Percentiles rank a stretch among this genome's conserved stretches.
Evolutionary conservation across 805 yeast genomes (phyloP).

Genomic region (Candida taoyuanica): DNA sequence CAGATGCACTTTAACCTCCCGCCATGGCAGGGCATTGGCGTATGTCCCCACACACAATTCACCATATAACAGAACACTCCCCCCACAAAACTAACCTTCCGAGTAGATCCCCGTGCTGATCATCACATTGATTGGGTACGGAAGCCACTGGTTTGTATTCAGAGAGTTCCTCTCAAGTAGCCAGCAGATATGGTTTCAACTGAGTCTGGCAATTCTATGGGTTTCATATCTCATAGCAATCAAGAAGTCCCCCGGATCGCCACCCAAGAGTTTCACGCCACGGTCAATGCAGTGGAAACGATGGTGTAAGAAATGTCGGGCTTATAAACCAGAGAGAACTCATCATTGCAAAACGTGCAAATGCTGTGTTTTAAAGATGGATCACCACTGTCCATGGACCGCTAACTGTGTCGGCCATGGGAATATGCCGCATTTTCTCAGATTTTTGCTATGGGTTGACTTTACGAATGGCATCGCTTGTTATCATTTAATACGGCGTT

Average conservation of each 20-base stretch:
- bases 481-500: slow-evolving; percentile 37
- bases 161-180: slow-evolving; percentile 34
- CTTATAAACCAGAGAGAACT: slow-evolving; percentile 73
- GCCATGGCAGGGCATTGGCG: slow-evolving; percentile 21
- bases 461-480: slow-evolving; percentile 45
- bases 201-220: slow-evolving; percentile 57
- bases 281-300: slow-evolving; percentile 49
- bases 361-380: slow-evolving; percentile 80
- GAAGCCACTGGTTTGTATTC: slow-evolving; percentile 55
- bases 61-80: too few relatives aligned
- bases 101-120: slow-evolving; percentile 57
- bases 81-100: slow-evolving; percentile 12
- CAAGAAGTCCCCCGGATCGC: slow-evolving; percentile 58
- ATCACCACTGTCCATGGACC: slow-evolving; percentile 95
- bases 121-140: slow-evolving; percentile 57
- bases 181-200: slow-evolving; percentile 44
- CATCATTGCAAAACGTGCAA: slow-evolving; percentile 83
- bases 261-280: slow-evolving; percentile 47
- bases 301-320: slow-evolving; percentile 70
- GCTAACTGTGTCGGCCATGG: slow-evolving; percentile 80
- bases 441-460: slow-evolving; percentile 69
- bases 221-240: slow-evolving; percentile 71
- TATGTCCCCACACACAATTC: slow-evolving; percentile 12
- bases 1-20: slow-evolving; percentile 19
- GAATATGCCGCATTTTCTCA: slow-evolving; percentile 73